These are phyloP conservation scores for Maudiozyma barnettii DNA, from an alignment of 805 yeast species.

Conservation along the genomic window DNA sequence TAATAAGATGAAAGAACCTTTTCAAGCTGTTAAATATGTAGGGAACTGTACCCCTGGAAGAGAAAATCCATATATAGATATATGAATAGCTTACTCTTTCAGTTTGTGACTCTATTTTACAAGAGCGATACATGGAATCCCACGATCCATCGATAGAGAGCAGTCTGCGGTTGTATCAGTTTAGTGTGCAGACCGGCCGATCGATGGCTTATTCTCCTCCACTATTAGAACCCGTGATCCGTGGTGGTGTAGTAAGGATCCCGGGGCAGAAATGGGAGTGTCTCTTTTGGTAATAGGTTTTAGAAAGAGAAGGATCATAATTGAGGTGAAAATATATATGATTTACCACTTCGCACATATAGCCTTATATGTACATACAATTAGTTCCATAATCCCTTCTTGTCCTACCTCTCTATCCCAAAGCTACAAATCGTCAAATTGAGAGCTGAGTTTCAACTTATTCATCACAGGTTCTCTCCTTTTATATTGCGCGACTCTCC, in stretches of 20 bases:
- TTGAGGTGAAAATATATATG: neutral
- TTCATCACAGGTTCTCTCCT: too few relatives aligned
- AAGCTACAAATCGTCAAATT: too few relatives aligned
- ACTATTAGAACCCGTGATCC: constrained; percentile 49
- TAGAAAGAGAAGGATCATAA: too few relatives aligned
- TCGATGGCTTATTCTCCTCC: constrained; percentile 53
- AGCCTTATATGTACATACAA: neutral
- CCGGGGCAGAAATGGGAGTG: constrained; percentile 61
- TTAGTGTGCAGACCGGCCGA: constrained; percentile 28
- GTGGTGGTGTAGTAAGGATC: constrained; percentile 30
- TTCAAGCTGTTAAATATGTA: neutral
- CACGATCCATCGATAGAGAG: constrained; percentile 12
- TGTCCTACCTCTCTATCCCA: neutral
- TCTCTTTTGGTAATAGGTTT: too few relatives aligned
- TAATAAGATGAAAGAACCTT: too few relatives aligned
- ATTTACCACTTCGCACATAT: neutral
- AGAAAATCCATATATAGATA: neutral
- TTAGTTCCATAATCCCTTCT: neutral
- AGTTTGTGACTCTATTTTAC: too few relatives aligned
- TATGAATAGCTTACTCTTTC: neutral
- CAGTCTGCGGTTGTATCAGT: constrained; percentile 39
- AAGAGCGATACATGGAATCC: neutral
- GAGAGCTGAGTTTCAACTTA: too few relatives aligned
- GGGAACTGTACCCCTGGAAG: neutral
- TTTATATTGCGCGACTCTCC: too few relatives aligned